These are phyloP conservation scores for Plasmodiophora brassicae DNA, from an alignment of 208 protist species.

Conservation along the genomic window DNA sequence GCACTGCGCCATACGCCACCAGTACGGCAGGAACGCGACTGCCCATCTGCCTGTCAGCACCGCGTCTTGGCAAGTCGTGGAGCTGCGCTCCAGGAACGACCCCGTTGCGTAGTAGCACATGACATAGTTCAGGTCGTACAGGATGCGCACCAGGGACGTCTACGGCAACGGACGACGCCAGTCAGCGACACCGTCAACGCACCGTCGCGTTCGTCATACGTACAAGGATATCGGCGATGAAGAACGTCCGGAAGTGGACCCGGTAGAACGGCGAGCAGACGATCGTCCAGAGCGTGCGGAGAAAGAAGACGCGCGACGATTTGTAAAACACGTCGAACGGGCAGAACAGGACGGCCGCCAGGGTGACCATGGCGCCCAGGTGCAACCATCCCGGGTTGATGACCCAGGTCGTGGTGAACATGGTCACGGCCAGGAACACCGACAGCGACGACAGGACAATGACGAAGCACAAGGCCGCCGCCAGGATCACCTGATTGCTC, in stretches of 20 bases:
- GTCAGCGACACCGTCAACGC: no score
- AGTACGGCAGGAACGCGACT: slow-evolving; percentile 4
- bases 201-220: no score
- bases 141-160: not conserved
- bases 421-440: not conserved
- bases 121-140: slow-evolving; percentile 17
- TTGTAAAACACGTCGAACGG: not conserved
- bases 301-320: not conserved
- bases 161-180: no score
- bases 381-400: not conserved
- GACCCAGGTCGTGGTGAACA: not conserved
- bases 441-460: not conserved
- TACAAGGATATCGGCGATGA: slow-evolving; percentile 22
- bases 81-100: not conserved
- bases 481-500: slow-evolving; percentile 20
- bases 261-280: not conserved
- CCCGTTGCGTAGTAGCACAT: slow-evolving; percentile 5
- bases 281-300: not conserved
- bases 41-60: not conserved
- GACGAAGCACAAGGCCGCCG: not conserved
- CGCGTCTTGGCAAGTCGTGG: not conserved
- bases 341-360: not conserved
- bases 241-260: not conserved
- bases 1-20: not conserved
- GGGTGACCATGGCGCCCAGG: not conserved